Conservation (phyloP, 768 basidiomycete genomes). For the Hemileccinum impolitum region DNA sequence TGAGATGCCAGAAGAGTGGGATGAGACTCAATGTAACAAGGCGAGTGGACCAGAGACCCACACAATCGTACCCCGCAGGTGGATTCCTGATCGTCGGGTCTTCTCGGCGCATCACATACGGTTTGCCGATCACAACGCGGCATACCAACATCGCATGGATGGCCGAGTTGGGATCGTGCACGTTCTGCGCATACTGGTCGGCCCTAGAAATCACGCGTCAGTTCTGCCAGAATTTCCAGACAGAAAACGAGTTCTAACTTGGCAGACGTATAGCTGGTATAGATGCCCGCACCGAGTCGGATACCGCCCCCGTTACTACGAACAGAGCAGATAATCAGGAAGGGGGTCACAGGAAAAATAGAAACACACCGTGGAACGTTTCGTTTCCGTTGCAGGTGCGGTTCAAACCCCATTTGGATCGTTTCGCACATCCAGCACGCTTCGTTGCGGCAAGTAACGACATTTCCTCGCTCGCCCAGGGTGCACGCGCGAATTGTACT, state of each 20-base stretch:
- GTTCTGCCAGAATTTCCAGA: not conserved
- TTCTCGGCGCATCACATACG: conserved; percentile 5
- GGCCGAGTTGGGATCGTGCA: conserved; percentile 4
- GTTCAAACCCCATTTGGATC: conserved; percentile 20
- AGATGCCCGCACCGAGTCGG: conserved; percentile 26
- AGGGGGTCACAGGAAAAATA: not conserved
- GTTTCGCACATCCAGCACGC: conserved; percentile 20
- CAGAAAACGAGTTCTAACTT: conserved; percentile 13
- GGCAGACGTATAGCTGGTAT: conserved; percentile 20
- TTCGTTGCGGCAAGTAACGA: conserved; percentile 8
- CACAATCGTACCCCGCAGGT: conserved; percentile 20
- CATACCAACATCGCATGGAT: conserved; percentile 23
- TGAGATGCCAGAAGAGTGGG: not conserved
- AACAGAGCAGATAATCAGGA: conserved; percentile 4
- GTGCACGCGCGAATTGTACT: conserved; percentile 19
- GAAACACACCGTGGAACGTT: conserved; percentile 10
- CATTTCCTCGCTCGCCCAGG: conserved; percentile 21
- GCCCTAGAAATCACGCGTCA: conserved; percentile 9
- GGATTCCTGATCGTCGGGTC: conserved; percentile 11
- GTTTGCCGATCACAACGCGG: conserved; percentile 19
- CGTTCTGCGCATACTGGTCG: conserved; percentile 13
- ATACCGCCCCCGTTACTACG: conserved; percentile 15
- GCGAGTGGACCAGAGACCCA: conserved; percentile 6
- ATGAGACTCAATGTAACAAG: not conserved
- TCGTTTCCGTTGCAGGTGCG: conserved; percentile 19